Conservation (phyloP, 495 filamentous ascomycete species). For the Poronia punctata region DNA sequence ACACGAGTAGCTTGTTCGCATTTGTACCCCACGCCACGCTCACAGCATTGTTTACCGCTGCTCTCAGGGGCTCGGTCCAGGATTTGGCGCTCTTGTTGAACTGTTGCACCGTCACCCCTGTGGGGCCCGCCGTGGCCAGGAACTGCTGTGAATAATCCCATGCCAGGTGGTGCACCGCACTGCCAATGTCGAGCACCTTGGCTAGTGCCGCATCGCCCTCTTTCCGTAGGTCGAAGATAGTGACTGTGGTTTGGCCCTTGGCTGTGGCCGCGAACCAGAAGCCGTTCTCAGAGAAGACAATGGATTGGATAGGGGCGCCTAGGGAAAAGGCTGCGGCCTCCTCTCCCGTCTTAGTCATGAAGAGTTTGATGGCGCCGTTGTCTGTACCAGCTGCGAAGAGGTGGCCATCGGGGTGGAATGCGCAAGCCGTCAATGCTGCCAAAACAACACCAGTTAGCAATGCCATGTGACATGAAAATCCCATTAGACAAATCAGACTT, state of each 20-base stretch:
- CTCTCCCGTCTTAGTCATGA: constrained; percentile 67
- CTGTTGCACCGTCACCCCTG: constrained; percentile 78
- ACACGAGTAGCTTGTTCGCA: constrained; percentile 65
- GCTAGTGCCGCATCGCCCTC: constrained; percentile 63
- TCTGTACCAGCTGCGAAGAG: constrained; percentile 77
- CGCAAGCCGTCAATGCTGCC: constrained; percentile 65
- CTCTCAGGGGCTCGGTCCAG: constrained; percentile 82
- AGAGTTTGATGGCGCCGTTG: constrained; percentile 75
- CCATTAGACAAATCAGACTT: constrained; percentile 31
- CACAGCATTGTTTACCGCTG: constrained; percentile 62
- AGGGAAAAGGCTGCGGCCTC: constrained; percentile 64
- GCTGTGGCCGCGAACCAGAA: constrained; percentile 81
- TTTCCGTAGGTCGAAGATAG: constrained; percentile 88
- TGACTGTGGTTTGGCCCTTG: constrained; percentile 64
- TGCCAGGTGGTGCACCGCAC: constrained; percentile 58
- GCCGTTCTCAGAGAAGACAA: constrained; percentile 96
- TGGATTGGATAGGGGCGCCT: constrained; percentile 57
- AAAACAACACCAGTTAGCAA: constrained; percentile 32
- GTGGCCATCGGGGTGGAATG: constrained; percentile 94
- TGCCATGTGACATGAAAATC: neutral
- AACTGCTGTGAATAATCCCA: constrained; percentile 98
- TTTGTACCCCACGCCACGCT: constrained; percentile 69
- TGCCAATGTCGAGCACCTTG: constrained; percentile 78
- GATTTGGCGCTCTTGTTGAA: constrained; percentile 75
- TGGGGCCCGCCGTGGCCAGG: constrained; percentile 72